Evolutionary conservation across 345 rosid species (phyloP), one percentile per base, ranked within the genome.

Genomic region (Hibiscus trionum): DNA sequence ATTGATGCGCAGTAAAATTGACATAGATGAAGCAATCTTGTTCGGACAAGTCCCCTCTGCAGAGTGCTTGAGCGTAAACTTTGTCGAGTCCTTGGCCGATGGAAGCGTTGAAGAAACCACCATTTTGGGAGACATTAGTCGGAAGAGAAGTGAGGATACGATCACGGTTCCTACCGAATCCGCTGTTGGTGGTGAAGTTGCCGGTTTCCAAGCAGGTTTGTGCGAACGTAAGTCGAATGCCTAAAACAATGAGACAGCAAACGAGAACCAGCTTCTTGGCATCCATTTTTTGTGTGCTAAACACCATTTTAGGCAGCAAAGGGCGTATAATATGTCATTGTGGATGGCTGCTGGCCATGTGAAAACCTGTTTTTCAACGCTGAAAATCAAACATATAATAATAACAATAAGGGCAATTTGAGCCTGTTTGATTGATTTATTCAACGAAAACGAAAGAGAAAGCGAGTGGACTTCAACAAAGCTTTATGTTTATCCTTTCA

Each of bases 1-100:
- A 55, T 49, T 69, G 7, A 3, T 47, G 58, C 17, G 61, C 70
- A 1, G 69, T 56, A 15, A 61, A 56, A 17, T 75, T 76, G 21
- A 82, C 37, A 21, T 80, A 82, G 7, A 69, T 21, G 15, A 44
- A 17, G 56, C 87, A 88, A 44, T 33, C 53, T 31, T 77, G 76
- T n/a, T 53, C 12, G 5, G 81, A 50, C 21, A 53, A 55, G 73
- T 84, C 74, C 47, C 72, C 80, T 21, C 85, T 61, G 81, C 91
- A 86, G 11, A 81, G 64, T 16, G 61, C 81, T 35, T 66, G 58
- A 59, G 76, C 83, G 15, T 75, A 74, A 37, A 77, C 82, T 35
- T n/a, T 17, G 50, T 70, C 27, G 7, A 69, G 10, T 3, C 35
- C 82, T 57, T 72, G 71, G 31, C 82, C 81, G 29, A 75, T 64